Evolutionary conservation across 2,329 filamentous ascomycete genomes (phyloP).

Genomic region (Hypoxylon rubiginosum): DNA sequence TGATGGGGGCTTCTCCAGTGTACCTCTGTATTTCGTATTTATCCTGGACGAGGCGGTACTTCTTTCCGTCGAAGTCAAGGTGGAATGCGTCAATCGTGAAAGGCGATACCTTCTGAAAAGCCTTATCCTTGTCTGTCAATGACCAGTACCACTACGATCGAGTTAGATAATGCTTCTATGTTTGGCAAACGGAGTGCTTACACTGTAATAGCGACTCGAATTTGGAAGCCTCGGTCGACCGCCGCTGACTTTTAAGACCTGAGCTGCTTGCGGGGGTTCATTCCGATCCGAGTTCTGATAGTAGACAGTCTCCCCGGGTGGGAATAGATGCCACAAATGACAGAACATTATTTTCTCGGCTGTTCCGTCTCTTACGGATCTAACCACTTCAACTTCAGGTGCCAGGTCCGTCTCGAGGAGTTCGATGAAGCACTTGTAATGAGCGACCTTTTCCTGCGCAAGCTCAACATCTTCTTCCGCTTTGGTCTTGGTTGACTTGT

Average conservation of each 20-base stretch:
- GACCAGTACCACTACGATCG: constrained; percentile 1
- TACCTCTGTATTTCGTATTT: constrained; percentile 26
- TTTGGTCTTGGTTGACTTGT: constrained; percentile 1
- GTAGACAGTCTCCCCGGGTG: constrained; percentile 27
- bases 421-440: constrained; percentile 28
- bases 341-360: constrained; percentile 19
- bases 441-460: constrained; percentile 16
- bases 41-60: constrained; percentile 21
- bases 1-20: constrained; percentile 15
- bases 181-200: constrained; percentile 8
- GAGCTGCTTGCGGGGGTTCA: constrained; percentile 24
- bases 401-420: constrained; percentile 28
- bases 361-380: constrained; percentile 13
- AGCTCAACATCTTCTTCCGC: constrained; percentile 16
- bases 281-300: constrained; percentile 24
- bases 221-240: constrained; percentile 26
- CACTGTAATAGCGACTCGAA: neutral
- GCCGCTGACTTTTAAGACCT: constrained; percentile 31
- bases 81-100: constrained; percentile 34
- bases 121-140: neutral
- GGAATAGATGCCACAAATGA: constrained; percentile 31
- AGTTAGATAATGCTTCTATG: neutral
- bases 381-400: constrained; percentile 21
- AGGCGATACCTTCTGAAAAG: constrained; percentile 21
- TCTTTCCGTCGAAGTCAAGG: constrained; percentile 25